Percentiles rank a stretch among this genome's conserved stretches.
Evolutionary conservation across 345 rosid genomes (phyloP).

Genomic region (Crucihimalaya himalaica): DNA sequence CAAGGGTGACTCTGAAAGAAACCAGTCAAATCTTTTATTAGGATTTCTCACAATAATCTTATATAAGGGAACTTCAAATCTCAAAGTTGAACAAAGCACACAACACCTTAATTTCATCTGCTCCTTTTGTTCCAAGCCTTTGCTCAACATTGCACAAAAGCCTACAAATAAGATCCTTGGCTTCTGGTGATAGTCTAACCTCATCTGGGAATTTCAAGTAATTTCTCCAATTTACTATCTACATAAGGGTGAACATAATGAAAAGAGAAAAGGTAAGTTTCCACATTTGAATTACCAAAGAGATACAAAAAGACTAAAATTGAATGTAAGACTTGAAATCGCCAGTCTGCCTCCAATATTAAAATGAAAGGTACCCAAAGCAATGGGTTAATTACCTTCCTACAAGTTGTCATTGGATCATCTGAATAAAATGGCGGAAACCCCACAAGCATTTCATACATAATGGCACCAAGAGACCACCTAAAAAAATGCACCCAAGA

Average conservation of each 20-base stretch:
- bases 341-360: neutral
- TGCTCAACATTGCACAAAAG: slow-evolving; percentile 90
- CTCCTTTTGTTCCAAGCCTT: slow-evolving; percentile 93
- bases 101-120: slow-evolving; percentile 88
- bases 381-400: slow-evolving; percentile 64
- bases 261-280: neutral
- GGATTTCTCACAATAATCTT: neutral
- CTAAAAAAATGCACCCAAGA: slow-evolving; percentile 46
- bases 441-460: slow-evolving; percentile 99
- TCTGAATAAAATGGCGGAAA: slow-evolving; percentile 99
- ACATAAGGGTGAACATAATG: slow-evolving; percentile 24
- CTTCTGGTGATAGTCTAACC: slow-evolving; percentile 86
- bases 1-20: slow-evolving; percentile 78
- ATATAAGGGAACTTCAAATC: neutral
- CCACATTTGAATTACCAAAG: slow-evolving; percentile 15
- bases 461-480: slow-evolving; percentile 99
- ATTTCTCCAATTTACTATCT: slow-evolving; percentile 99
- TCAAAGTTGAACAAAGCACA: slow-evolving; percentile 52
- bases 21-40: slow-evolving; percentile 30
- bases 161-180: slow-evolving; percentile 86
- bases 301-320: neutral
- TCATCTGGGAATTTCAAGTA: slow-evolving; percentile 98
- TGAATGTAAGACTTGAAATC: slow-evolving; percentile 7
- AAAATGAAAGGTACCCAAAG: neutral
- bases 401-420: slow-evolving; percentile 96